Conservation (phyloP, 495 filamentous ascomycete genomes). For the Annulohypoxylon stygium region DNA sequence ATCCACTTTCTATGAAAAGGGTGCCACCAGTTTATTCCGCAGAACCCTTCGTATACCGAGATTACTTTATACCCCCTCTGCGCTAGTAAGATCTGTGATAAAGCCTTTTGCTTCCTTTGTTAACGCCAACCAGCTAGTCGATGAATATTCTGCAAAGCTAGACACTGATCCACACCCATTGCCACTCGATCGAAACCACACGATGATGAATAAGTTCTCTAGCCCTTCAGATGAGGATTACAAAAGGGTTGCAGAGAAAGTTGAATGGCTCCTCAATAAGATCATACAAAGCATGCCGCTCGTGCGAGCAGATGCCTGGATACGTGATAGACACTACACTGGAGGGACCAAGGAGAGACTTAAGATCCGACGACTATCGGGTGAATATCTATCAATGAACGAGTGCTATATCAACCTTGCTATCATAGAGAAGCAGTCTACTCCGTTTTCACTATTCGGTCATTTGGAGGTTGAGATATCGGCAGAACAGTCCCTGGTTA, state of each 20-base stretch:
- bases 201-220: neutral
- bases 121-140: neutral
- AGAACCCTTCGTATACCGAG: neutral
- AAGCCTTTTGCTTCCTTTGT: neutral
- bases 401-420: conserved; percentile 7
- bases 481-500: neutral
- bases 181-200: neutral
- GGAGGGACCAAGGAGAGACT: neutral
- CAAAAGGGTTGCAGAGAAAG: neutral
- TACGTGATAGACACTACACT: neutral
- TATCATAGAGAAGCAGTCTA: neutral
- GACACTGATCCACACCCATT: neutral
- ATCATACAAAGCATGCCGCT: neutral
- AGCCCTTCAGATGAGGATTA: neutral
- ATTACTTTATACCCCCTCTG: neutral
- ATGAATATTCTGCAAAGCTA: neutral
- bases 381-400: neutral
- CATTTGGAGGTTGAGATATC: neutral
- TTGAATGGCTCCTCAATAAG: neutral
- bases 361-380: neutral
- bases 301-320: neutral
- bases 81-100: neutral
- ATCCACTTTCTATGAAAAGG: neutral
- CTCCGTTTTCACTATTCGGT: neutral
- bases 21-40: neutral